A percentile compares a stretch with the other conserved stretches of the same genome.
Evolutionary conservation across 306 rosid genomes (phyloP).

Genomic region (Astragalus glycyphyllos): DNA sequence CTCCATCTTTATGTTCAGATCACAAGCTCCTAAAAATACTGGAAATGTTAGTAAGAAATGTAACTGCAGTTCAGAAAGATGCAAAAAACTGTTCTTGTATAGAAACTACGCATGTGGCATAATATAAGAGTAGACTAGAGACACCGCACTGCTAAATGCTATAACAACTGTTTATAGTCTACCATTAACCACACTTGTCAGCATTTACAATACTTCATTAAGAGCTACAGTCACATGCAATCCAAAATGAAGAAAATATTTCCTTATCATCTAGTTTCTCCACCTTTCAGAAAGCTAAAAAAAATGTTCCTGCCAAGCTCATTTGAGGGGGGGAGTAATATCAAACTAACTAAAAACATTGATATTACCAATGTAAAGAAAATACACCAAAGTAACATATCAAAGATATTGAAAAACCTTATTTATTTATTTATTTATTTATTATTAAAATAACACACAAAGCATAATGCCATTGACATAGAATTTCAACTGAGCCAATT

Average conservation of each 20-base stretch:
- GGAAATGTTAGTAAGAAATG: constrained; percentile 37
- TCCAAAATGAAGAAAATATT: constrained; percentile 36
- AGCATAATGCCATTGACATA: constrained; percentile 13
- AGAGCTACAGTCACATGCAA: constrained; percentile 33
- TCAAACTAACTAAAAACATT: constrained; percentile 17
- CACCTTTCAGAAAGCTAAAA: constrained; percentile 35
- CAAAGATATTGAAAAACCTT: constrained; percentile 24
- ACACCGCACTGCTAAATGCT: constrained; percentile 18
- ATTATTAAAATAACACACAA: constrained; percentile 8
- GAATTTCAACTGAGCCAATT: constrained; percentile 23
- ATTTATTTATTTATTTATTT: background rate
- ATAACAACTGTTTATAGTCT: constrained; percentile 9
- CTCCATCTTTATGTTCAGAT: constrained; percentile 64
- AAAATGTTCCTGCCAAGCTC: constrained; percentile 25
- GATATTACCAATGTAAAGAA: constrained; percentile 20
- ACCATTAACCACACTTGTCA: background rate
- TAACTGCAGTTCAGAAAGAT: constrained; percentile 35
- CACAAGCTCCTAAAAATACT: constrained; percentile 49
- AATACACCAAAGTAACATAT: constrained; percentile 14
- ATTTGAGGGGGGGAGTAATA: constrained; percentile 7
- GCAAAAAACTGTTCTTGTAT: background rate
- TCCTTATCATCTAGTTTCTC: constrained; percentile 11
- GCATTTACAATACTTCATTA: constrained; percentile 9
- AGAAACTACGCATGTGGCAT: constrained; percentile 12
- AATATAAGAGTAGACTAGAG: constrained; percentile 16